phyloP scores from a whole-genome alignment of 305 asterid species.

The Fraxinus sp. region DNA sequence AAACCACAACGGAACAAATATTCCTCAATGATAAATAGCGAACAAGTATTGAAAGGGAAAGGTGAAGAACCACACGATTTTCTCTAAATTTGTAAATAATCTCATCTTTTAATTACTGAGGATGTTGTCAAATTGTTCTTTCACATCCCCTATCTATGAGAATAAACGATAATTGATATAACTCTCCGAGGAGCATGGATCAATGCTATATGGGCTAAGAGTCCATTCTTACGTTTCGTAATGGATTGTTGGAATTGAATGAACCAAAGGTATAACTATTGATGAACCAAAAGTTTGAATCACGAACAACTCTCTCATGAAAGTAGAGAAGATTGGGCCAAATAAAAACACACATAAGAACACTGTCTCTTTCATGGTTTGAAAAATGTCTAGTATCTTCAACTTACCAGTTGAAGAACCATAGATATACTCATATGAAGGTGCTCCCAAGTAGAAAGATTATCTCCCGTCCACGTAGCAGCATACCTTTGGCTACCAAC shows the following conservation, averaged over 20 bases:
- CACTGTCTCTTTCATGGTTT: background rate
- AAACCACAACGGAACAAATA: background rate
- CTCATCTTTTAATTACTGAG: background rate
- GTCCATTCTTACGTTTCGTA: background rate
- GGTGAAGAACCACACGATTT: background rate
- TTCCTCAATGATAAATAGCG: background rate
- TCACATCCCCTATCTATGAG: background rate
- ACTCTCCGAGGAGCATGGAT: background rate
- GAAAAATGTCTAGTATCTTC: background rate
- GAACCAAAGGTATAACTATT: background rate
- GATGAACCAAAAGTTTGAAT: background rate
- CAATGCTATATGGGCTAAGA: background rate
- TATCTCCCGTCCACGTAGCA: conserved; percentile 99
- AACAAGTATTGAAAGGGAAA: background rate
- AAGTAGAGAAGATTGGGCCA: background rate
- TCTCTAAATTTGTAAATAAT: background rate
- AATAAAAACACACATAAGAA: background rate
- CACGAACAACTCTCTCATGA: background rate
- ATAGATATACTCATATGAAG: conserved; percentile 93
- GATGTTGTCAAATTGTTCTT: background rate
- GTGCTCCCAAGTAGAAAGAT: conserved; percentile 96
- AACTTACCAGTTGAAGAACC: conserved; percentile 85
- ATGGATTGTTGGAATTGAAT: background rate
- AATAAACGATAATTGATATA: background rate
- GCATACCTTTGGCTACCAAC: conserved; percentile 96